Percentiles rank a stretch among this genome's conserved stretches.
These are phyloP conservation scores for Solanum medicagineum DNA, from an alignment of 257 asterid genomes.

Conservation along the genomic window DNA sequence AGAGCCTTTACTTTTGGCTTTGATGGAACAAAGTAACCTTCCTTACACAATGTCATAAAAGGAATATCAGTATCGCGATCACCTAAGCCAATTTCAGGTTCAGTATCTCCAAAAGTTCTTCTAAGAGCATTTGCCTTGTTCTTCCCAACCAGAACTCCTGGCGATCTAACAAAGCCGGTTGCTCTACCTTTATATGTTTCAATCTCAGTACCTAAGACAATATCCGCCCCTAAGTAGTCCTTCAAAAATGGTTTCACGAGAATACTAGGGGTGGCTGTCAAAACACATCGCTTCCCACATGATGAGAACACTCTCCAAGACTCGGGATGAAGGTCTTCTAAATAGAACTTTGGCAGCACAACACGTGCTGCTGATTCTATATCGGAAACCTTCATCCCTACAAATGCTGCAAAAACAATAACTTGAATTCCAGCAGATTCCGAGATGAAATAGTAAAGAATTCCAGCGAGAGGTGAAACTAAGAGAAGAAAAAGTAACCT, in stretches of 20 bases:
- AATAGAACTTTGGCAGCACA: slow-evolving; percentile 16
- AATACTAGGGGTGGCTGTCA: slow-evolving; percentile 22
- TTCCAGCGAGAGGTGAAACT: neutral
- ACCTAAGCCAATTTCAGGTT: slow-evolving; percentile 21
- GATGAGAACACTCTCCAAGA: slow-evolving; percentile 17
- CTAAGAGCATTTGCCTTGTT: slow-evolving; percentile 13
- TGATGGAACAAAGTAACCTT: neutral
- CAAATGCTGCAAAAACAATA: slow-evolving; percentile 13
- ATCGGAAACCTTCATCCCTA: slow-evolving; percentile 6
- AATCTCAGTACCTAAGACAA: slow-evolving; percentile 24
- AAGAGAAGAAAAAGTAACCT: slow-evolving; percentile 15
- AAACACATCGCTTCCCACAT: slow-evolving; percentile 12
- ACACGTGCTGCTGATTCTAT: slow-evolving; percentile 14
- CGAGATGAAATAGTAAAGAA: slow-evolving; percentile 2
- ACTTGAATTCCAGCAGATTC: slow-evolving; percentile 10
- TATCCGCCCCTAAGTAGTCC: slow-evolving; percentile 8
- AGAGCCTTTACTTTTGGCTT: neutral
- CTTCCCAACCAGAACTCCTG: slow-evolving; percentile 17
- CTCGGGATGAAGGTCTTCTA: slow-evolving; percentile 17
- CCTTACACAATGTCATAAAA: slow-evolving; percentile 21
- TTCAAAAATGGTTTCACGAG: slow-evolving; percentile 18
- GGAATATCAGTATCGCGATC: slow-evolving; percentile 14
- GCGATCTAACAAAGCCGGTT: slow-evolving; percentile 8
- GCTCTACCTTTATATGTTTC: slow-evolving; percentile 19
- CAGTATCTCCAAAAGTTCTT: neutral